Percentiles rank a stretch among this genome's conserved stretches.
These are phyloP conservation scores for Beauveria brongniartii DNA, from an alignment of 2,329 filamentous ascomycete genomes.

Conservation along the genomic window DNA sequence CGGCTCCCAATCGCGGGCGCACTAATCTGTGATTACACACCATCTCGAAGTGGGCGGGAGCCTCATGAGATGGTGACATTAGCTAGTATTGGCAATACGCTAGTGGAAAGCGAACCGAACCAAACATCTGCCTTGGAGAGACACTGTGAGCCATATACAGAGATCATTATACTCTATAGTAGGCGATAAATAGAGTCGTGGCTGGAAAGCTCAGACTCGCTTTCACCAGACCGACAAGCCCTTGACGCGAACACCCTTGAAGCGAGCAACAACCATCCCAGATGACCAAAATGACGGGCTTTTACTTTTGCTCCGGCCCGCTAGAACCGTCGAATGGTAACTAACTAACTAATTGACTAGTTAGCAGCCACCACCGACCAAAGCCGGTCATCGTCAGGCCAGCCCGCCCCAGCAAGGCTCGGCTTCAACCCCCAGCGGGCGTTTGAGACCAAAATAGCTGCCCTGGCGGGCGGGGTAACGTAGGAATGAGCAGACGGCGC, in stretches of 20 bases:
- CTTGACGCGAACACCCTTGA: neutral
- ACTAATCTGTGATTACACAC: neutral
- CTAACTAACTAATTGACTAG: too few species aligned
- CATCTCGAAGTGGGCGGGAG: neutral
- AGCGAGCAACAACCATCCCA: neutral
- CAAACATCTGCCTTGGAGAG: too few species aligned
- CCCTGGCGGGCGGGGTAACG: neutral
- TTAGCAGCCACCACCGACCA: neutral
- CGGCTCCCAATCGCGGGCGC: neutral
- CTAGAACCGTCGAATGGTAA: neutral
- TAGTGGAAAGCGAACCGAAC: constrained; percentile 1
- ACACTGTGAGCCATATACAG: too few species aligned
- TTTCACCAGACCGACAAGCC: neutral
- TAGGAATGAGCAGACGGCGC: neutral
- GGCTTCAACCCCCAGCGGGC: neutral
- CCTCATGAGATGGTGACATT: neutral
- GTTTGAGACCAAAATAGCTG: constrained; percentile 5
- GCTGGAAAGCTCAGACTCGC: neutral
- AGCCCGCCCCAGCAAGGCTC: neutral
- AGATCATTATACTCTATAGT: too few species aligned
- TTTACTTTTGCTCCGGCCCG: neutral
- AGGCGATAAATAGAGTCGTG: neutral
- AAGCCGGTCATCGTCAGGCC: neutral
- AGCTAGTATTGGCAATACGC: neutral
- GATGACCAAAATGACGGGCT: neutral